A percentile compares a stretch with the other conserved stretches of the same genome.
phyloP scores from a whole-genome alignment of 148 eudicot species.

The Dianthus caryophyllus region DNA sequence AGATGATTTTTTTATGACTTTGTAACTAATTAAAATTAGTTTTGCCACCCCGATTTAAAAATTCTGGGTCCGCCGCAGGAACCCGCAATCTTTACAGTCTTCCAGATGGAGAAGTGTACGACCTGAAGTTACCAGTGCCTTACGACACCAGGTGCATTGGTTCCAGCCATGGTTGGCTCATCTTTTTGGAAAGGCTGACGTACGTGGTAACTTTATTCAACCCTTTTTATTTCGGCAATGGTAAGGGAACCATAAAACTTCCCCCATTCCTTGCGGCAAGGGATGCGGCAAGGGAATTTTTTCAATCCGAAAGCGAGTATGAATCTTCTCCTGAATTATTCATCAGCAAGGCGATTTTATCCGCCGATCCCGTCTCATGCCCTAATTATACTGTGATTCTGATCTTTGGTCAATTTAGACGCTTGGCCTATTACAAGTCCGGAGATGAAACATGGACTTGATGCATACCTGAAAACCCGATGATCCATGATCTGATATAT shows the following conservation, averaged over 20 bases:
- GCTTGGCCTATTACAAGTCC: constrained; percentile 13
- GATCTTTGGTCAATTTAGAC: not conserved
- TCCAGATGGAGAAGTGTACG: not conserved
- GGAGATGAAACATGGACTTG: constrained; percentile 11
- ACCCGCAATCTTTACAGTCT: constrained; percentile 14
- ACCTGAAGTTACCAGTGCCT: constrained; percentile 17
- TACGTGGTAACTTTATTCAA: constrained; percentile 16
- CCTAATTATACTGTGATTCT: not conserved
- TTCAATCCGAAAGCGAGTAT: not conserved
- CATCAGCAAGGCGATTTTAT: constrained; percentile 14
- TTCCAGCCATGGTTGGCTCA: constrained; percentile 20
- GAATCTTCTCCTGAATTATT: not conserved
- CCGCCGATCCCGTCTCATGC: constrained; percentile 9
- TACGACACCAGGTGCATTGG: constrained; percentile 22
- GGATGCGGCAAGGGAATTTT: no score
- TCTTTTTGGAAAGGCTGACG: constrained; percentile 4
- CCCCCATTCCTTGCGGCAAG: constrained; percentile 6
- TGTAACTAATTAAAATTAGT: no score
- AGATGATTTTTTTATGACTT: no score
- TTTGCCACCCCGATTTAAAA: no score
- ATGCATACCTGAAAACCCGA: not conserved
- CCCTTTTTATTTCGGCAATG: constrained; percentile 16
- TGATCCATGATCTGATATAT: not conserved
- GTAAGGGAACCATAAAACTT: constrained; percentile 14
- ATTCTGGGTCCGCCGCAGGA: no score